Conservation (phyloP, 305 asterid species). For the Ilex paraguariensis region DNA sequence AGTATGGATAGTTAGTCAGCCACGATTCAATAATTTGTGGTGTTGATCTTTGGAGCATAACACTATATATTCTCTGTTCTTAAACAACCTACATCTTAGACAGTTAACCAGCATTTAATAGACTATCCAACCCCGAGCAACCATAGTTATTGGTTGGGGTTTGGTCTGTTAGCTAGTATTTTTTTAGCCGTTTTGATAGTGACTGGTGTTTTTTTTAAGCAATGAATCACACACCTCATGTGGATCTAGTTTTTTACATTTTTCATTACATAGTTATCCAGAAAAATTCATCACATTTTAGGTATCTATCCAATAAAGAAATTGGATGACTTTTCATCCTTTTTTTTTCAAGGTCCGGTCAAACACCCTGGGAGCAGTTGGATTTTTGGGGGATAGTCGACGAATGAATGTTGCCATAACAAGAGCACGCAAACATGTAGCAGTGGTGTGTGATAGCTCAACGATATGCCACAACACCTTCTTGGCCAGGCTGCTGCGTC, state of each 20-base stretch:
- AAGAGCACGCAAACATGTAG: conserved; percentile 93
- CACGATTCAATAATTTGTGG: not conserved
- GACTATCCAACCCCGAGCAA: too few relatives aligned
- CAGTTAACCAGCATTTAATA: not conserved
- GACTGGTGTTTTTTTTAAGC: too few relatives aligned
- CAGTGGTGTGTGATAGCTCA: conserved; percentile 90
- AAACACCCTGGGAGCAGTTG: conserved; percentile 94
- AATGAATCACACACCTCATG: too few relatives aligned
- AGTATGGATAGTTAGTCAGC: not conserved
- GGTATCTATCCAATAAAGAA: too few relatives aligned
- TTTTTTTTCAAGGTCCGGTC: conserved; percentile 71
- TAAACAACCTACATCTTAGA: not conserved
- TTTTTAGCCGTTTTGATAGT: too few relatives aligned
- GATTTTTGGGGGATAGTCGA: conserved; percentile 94
- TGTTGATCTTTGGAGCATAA: too few relatives aligned
- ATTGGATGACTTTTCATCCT: not conserved
- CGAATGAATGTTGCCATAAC: conserved; percentile 96
- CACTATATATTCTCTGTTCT: not conserved
- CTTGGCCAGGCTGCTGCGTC: conserved; percentile 89
- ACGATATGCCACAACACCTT: conserved; percentile 95
- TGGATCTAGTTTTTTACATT: too few relatives aligned
- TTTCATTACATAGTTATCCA: not conserved
- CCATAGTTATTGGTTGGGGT: not conserved
- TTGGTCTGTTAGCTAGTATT: too few relatives aligned
- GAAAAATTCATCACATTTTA: too few relatives aligned